Evolutionary conservation across 345 rosid genomes (phyloP), one percentile per base, ranked within the genome.

Genomic region (Salix koriyanagi): DNA sequence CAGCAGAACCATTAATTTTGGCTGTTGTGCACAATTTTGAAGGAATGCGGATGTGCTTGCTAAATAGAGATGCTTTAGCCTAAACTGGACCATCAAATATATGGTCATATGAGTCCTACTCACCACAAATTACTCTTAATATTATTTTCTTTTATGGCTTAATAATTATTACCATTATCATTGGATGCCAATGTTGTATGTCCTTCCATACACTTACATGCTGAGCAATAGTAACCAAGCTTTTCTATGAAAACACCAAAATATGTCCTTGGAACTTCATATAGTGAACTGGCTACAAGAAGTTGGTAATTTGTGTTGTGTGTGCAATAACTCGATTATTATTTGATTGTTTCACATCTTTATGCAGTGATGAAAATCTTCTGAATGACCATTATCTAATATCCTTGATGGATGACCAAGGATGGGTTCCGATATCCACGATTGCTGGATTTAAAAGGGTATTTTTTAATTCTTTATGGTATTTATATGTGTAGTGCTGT

Each of bases 391-490:
- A 76, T 72, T 94, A 85, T 78, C 84, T 96, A 70, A 87, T 85
- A 58, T 86, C 94, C 76, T 84, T 90, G 87, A 92, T 96, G 99
- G 99, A 96, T 84, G 85, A 87, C 76, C 87, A 91, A 77, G 99
- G 99, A 76, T 91, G 97, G 97, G 99, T 91, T 85, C 87, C 92
- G 25, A 83, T 87, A 30, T 80, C 89, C 44, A 76, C 52, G n/a
- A 84, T 96, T 81, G 97, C 98, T 0, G 91, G 87, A 79, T 96
- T 96, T 75, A 93, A 92, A 77, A 89, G 98, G 94, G 99, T 96
- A 88, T 71, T 67, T 25, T 65, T n/a, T 32, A 65, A 15, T 77
- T n/a, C 28, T 77, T 25, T 7, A 34, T 37, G 28, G 62, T 56
- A n/a, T 56, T 56, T 10, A 58, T n/a, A 58, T 25, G 11, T 58